Evolutionary conservation across 1,284 basidiomycete genomes (phyloP).

Genomic region (Agroathelia rolfsii): DNA sequence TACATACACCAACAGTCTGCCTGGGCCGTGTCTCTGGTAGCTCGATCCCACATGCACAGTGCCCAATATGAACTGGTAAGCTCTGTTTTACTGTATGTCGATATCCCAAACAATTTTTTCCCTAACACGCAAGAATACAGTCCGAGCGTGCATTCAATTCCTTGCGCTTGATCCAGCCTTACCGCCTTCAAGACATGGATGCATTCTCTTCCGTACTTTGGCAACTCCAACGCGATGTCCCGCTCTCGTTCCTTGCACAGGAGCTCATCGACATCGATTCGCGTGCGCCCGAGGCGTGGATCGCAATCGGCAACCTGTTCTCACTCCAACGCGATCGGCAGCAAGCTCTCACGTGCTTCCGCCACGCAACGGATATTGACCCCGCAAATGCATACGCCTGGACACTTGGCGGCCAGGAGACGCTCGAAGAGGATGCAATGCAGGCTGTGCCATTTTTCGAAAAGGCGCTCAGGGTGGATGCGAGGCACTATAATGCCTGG

Average conservation of each 20-base stretch:
- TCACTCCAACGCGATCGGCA: slow-evolving; percentile 85
- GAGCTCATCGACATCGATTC: slow-evolving; percentile 77
- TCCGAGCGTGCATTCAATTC: slow-evolving; percentile 81
- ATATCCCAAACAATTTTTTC: no score
- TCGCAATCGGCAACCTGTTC: slow-evolving; percentile 88
- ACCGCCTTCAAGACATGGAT: slow-evolving; percentile 85
- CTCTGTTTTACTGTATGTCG: slow-evolving; percentile 11
- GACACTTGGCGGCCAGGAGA: slow-evolving; percentile 91
- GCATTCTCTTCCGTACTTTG: slow-evolving; percentile 89
- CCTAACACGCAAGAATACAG: no score
- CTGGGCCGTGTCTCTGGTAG: slow-evolving; percentile 74
- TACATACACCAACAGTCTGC: slow-evolving; percentile 63
- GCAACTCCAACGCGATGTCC: slow-evolving; percentile 77
- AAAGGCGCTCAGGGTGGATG: slow-evolving; percentile 77
- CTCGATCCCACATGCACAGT: slow-evolving; percentile 48
- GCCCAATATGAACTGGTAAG: slow-evolving; percentile 9
- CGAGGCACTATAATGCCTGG: slow-evolving; percentile 94
- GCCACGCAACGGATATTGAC: slow-evolving; percentile 78
- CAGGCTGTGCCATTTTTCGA: slow-evolving; percentile 86
- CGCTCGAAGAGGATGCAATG: slow-evolving; percentile 86
- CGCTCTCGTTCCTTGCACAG: slow-evolving; percentile 84
- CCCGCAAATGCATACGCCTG: slow-evolving; percentile 84
- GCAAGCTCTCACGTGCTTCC: slow-evolving; percentile 87
- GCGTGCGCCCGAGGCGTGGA: slow-evolving; percentile 84
- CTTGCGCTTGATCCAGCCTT: slow-evolving; percentile 72